Evolutionary conservation across 2,329 filamentous ascomycete species (phyloP).

Genomic region (Parastagonospora avenae): DNA sequence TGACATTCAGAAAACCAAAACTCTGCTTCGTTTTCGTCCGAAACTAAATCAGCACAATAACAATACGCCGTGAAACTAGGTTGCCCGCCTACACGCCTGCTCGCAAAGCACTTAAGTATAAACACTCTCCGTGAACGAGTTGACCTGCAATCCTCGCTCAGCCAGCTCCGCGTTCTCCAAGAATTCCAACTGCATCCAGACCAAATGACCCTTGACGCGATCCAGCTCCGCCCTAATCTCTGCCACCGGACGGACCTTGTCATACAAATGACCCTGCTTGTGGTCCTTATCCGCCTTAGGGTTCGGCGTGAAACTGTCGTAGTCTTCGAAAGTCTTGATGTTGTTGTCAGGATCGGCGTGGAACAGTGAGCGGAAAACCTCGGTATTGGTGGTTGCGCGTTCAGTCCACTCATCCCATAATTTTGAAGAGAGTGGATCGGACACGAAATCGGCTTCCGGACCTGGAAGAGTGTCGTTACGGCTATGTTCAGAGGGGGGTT

Average conservation of each 20-base stretch:
- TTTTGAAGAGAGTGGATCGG: slow-evolving; percentile 63
- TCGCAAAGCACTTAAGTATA: slow-evolving; percentile 59
- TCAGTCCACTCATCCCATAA: slow-evolving; percentile 70
- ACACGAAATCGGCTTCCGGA: slow-evolving; percentile 65
- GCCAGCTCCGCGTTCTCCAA: slow-evolving; percentile 85
- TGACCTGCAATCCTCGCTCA: slow-evolving; percentile 84
- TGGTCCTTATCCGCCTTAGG: slow-evolving; percentile 62
- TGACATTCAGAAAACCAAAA: too few species aligned
- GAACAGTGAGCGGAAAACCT: slow-evolving; percentile 78
- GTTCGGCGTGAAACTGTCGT: slow-evolving; percentile 71
- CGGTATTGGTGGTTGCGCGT: slow-evolving; percentile 72
- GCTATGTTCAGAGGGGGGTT: slow-evolving; percentile 69
- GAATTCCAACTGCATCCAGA: slow-evolving; percentile 95
- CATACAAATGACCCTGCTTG: slow-evolving; percentile 86
- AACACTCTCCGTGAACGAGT: slow-evolving; percentile 84
- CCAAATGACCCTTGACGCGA: slow-evolving; percentile 82
- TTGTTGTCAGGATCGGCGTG: slow-evolving; percentile 88
- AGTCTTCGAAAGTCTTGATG: slow-evolving; percentile 88
- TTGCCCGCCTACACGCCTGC: not conserved
- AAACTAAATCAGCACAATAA: not conserved
- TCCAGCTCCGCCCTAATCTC: slow-evolving; percentile 78
- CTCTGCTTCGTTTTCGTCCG: not conserved
- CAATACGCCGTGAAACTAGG: too few species aligned
- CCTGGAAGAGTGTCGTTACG: slow-evolving; percentile 77
- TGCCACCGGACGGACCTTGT: slow-evolving; percentile 66